These are phyloP conservation scores for Cylindrotheca fusiformis DNA, from an alignment of 108 stramenopile genomes.

Conservation along the genomic window DNA sequence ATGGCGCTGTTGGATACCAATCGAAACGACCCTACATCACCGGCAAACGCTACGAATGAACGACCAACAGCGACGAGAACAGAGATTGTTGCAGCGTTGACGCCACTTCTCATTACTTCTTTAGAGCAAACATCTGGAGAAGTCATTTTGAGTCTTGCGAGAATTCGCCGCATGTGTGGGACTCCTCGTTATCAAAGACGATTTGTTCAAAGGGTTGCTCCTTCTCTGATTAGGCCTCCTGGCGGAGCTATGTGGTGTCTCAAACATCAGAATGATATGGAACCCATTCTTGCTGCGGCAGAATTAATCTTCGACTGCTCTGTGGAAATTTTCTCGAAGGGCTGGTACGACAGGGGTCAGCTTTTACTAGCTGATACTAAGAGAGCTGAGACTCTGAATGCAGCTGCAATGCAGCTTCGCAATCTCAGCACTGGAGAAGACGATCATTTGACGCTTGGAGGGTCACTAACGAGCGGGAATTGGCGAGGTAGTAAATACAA, in stretches of 20 bases:
- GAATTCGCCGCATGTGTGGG: constrained; percentile 66
- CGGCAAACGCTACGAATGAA: constrained; percentile 5
- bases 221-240: constrained; percentile 74
- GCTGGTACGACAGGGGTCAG: constrained; percentile 81
- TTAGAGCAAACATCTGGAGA: constrained; percentile 81
- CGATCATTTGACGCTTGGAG: constrained; percentile 35
- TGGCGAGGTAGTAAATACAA: constrained; percentile 33
- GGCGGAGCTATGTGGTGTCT: constrained; percentile 80
- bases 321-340: constrained; percentile 65
- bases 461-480: constrained; percentile 9
- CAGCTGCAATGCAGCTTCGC: constrained; percentile 59
- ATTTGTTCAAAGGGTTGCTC: constrained; percentile 85
- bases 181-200: constrained; percentile 79
- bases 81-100: constrained; percentile 67
- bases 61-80: constrained; percentile 29
- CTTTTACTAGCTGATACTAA: constrained; percentile 65
- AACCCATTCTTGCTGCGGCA: constrained; percentile 75
- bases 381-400: constrained; percentile 60
- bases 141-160: constrained; percentile 54
- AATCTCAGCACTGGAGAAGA: constrained; percentile 40
- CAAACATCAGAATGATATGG: constrained; percentile 86
- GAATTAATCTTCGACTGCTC: constrained; percentile 83
- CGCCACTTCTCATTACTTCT: constrained; percentile 78
- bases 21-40: constrained; percentile 16
- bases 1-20: constrained; percentile 67